A percentile compares a stretch with the other conserved stretches of the same genome.
Conservation (phyloP, 164 flowering plant species). For the Brasenia schreberi region DNA sequence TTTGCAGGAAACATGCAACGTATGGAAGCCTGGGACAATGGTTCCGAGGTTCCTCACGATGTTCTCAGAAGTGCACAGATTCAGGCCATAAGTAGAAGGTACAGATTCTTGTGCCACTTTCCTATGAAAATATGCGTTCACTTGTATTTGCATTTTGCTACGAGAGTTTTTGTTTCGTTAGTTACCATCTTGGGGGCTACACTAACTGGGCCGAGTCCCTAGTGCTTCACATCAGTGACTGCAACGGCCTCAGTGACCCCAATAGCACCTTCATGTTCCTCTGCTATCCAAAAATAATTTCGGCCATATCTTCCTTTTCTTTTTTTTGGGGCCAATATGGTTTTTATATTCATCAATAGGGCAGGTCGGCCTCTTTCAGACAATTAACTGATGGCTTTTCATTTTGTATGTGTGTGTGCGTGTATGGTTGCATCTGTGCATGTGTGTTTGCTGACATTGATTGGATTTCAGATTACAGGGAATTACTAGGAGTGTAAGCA, state of each 20-base stretch:
- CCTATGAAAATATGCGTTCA: background rate
- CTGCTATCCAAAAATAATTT: background rate
- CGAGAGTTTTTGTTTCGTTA: background rate
- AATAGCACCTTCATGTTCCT: background rate
- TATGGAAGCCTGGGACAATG: slow-evolving; percentile 62
- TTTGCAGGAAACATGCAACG: slow-evolving; percentile 34
- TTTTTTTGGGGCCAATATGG: background rate
- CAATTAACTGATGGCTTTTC: too few species aligned
- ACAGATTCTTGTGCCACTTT: slow-evolving; percentile 1
- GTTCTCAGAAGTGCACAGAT: slow-evolving; percentile 75
- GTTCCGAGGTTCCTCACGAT: slow-evolving; percentile 38
- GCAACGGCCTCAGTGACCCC: background rate
- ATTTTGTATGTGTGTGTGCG: too few species aligned
- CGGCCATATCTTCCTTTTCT: background rate
- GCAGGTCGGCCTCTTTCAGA: too few species aligned
- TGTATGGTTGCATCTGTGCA: background rate
- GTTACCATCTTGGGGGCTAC: too few species aligned
- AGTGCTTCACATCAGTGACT: background rate
- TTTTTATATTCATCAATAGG: too few species aligned
- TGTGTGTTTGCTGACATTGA: background rate
- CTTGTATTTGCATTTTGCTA: background rate
- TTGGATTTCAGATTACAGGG: slow-evolving; percentile 53
- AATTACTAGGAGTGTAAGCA: slow-evolving; percentile 49
- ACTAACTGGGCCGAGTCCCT: background rate
- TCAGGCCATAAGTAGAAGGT: slow-evolving; percentile 87